Evolutionary conservation across 768 basidiomycete species (phyloP).

Genomic region (Lepiota subincarnata): DNA sequence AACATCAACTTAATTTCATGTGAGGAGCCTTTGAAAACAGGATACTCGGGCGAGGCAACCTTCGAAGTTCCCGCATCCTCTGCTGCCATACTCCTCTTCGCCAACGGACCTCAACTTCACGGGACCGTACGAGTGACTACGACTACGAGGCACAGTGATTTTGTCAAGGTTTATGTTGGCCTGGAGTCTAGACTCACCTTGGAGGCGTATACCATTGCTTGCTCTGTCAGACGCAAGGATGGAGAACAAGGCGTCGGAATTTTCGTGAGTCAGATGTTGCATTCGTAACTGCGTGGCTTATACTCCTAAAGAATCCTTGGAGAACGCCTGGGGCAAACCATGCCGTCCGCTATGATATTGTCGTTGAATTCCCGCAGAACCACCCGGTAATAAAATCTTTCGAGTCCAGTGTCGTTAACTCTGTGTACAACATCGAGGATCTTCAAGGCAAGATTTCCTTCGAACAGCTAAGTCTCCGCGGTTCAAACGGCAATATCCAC

Average conservation of each 20-base stretch:
- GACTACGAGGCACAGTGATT: background rate
- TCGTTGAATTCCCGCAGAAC: slow-evolving; percentile 4
- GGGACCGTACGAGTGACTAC: slow-evolving; percentile 5
- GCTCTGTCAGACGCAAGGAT: background rate
- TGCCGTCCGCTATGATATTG: background rate
- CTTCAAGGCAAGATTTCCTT: slow-evolving; percentile 3
- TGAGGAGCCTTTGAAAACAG: slow-evolving; percentile 4
- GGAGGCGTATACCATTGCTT: slow-evolving; percentile 2
- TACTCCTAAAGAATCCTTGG: background rate
- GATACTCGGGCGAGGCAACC: background rate
- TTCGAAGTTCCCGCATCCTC: background rate
- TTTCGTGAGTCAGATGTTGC: background rate
- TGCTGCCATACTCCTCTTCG: background rate
- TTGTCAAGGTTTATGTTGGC: background rate
- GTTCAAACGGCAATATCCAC: slow-evolving; percentile 1
- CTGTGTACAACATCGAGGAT: background rate
- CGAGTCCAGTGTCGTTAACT: slow-evolving; percentile 1
- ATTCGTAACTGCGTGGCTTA: no score
- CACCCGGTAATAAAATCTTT: slow-evolving; percentile 6
- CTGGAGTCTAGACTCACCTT: background rate
- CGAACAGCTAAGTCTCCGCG: slow-evolving; percentile 1
- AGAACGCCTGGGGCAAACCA: background rate
- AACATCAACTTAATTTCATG: background rate
- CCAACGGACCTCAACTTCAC: background rate
- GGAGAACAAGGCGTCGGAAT: slow-evolving; percentile 9